Conservation (phyloP, 352 stramenopile species). For the Phytopythium litorale region DNA sequence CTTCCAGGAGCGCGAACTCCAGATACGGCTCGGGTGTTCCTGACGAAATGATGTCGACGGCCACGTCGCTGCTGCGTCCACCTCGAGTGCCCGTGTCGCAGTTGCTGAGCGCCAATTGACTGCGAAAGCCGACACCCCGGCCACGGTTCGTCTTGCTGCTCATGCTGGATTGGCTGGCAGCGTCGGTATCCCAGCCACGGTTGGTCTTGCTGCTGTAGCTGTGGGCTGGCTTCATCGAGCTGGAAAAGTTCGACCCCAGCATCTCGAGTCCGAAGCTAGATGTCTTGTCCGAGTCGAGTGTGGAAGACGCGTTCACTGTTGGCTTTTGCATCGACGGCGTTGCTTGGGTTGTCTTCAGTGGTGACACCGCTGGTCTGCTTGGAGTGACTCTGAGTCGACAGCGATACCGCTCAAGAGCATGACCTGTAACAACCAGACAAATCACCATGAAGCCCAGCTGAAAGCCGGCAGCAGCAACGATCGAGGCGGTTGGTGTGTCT, state of each 20-base stretch:
- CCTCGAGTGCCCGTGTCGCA: neutral
- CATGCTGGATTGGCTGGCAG: neutral
- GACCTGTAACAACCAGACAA: neutral
- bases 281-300: neutral
- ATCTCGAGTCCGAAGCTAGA: neutral
- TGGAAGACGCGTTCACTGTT: neutral
- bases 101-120: too few species aligned
- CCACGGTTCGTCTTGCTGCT: too few species aligned
- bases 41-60: neutral
- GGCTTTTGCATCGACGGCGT: neutral
- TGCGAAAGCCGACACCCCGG: too few species aligned
- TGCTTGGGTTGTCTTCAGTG: neutral
- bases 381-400: neutral
- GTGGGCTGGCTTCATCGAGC: neutral
- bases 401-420: neutral
- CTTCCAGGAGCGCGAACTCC: neutral
- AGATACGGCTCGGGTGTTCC: neutral
- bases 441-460: slow-evolving; percentile 16
- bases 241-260: neutral
- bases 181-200: neutral
- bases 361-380: neutral
- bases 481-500: slow-evolving; percentile 31
- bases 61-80: neutral
- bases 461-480: slow-evolving; percentile 18
- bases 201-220: neutral